Base-by-base conservation (phyloP, 2,329 filamentous ascomycete genomes). In the Penicillium sp. region DNA sequence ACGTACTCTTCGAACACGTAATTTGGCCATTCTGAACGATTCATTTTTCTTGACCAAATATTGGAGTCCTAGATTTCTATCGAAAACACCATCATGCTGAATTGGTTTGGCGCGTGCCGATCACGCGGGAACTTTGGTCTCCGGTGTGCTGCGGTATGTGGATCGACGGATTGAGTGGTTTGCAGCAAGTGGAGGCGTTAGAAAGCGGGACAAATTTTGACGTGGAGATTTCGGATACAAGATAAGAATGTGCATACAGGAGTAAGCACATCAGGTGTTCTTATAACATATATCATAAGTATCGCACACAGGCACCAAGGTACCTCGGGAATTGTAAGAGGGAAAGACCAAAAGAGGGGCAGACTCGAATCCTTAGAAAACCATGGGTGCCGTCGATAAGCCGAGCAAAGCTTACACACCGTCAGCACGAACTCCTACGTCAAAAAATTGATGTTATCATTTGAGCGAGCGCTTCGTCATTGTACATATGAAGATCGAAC, bases 111-210 rank as follows among this genome's bases (percentile, higher is more conserved):
- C 45, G 43, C 41, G 43, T 65, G 62, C 58, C 61, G 62, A 65
- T 65, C 62, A 64, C 57, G 56, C 62, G 62, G 62, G 62, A 65
- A 58, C 55, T 39, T 35, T 19, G 35, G 35, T 36, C 34, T 36
- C 34, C 35, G 48, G 44, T 40, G 26, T 45, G 8, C 40, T 44
- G 32, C 32, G 32, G 48, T 36, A 55, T 41, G 56, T 55, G 55
- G 59, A 60, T 58, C 57, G 56, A 41, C 40, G 47, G 18, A 49
- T 49, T 49, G 47, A 34, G 36, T 49, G 27, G 46, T 48, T 48
- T 42, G 47, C 47, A 49, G 47, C 27, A 43, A 42, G 47, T 43
- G 47, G 47, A 38, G 47, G 27, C 34, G 26, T 29, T 48, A 38
- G 51, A 16, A 42, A 32, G 35, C 39, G 58, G 52, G 47, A 50